phyloP scores from a whole-genome alignment of 2,329 filamentous ascomycete genomes.

The Penicillium corylophilum region DNA sequence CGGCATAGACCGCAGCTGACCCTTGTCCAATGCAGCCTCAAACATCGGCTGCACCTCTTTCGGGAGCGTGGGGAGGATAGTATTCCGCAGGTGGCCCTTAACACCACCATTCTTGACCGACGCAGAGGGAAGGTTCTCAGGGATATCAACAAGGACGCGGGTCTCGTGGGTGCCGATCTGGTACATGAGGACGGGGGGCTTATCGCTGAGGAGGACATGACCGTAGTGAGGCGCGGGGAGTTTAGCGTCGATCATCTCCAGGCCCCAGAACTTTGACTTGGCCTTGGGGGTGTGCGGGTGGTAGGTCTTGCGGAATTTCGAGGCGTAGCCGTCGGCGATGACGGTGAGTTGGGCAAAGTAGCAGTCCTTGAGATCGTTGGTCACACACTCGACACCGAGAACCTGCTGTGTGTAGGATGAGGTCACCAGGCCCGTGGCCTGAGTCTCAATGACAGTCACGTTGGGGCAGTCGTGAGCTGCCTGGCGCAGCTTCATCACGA shows the following conservation, averaged over 20 bases:
- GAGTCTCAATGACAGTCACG: conserved; percentile 88
- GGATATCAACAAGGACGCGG: conserved; percentile 83
- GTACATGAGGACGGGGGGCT: conserved; percentile 82
- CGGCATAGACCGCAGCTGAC: conserved; percentile 85
- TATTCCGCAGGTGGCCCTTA: conserved; percentile 75
- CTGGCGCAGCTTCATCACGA: conserved; percentile 77
- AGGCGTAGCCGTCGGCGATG: conserved; percentile 87
- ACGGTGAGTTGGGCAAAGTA: conserved; percentile 90
- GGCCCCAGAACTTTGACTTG: conserved; percentile 85
- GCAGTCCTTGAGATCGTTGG: conserved; percentile 64
- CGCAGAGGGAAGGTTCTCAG: conserved; percentile 71
- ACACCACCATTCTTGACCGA: conserved; percentile 75
- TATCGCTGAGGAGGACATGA: conserved; percentile 80
- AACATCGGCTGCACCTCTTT: conserved; percentile 70
- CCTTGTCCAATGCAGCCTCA: conserved; percentile 70
- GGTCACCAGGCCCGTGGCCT: conserved; percentile 72
- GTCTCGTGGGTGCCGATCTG: conserved; percentile 97
- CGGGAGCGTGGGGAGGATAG: conserved; percentile 77
- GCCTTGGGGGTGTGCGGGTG: conserved; percentile 66
- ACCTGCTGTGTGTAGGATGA: conserved; percentile 69
- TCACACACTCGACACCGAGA: conserved; percentile 76
- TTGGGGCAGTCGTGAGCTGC: conserved; percentile 74
- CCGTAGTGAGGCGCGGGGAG: conserved; percentile 75
- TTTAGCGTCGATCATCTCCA: conserved; percentile 85
- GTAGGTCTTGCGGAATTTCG: conserved; percentile 82